Percentiles rank a stretch among this genome's conserved stretches.
Evolutionary conservation across 257 asterid genomes (phyloP).

Genomic region (Solanum corneliomulleri): DNA sequence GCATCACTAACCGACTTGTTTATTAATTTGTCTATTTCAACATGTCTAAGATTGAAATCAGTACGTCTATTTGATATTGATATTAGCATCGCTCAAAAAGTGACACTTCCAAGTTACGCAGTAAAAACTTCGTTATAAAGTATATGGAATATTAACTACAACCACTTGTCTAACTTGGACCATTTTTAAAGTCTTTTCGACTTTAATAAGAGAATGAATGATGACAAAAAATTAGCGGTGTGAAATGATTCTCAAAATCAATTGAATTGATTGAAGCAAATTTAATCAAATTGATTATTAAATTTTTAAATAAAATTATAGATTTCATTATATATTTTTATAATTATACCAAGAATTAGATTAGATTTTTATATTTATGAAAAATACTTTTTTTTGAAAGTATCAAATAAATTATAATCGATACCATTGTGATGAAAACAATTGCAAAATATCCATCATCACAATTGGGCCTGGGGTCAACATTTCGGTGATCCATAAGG

Average conservation of each 20-base stretch:
- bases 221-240: neutral
- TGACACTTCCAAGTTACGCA: neutral
- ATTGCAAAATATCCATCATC: neutral
- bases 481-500: too few relatives aligned
- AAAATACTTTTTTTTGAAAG: accelerated
- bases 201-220: neutral
- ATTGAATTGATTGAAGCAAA: neutral
- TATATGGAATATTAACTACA: neutral
- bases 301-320: too few relatives aligned
- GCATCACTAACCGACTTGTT: neutral
- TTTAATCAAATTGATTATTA: neutral
- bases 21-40: neutral
- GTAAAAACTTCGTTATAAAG: neutral
- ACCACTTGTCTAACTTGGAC: neutral
- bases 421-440: neutral
- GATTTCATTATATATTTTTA: neutral
- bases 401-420: neutral
- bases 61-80: neutral
- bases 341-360: neutral
- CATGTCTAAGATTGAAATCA: neutral
- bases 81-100: neutral
- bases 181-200: neutral
- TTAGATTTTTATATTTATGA: neutral
- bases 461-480: too few relatives aligned
- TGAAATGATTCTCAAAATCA: neutral